A percentile compares a stretch with the other conserved stretches of the same genome.
Conservation (phyloP, 331 rosid species). For the Arachis monticola region DNA sequence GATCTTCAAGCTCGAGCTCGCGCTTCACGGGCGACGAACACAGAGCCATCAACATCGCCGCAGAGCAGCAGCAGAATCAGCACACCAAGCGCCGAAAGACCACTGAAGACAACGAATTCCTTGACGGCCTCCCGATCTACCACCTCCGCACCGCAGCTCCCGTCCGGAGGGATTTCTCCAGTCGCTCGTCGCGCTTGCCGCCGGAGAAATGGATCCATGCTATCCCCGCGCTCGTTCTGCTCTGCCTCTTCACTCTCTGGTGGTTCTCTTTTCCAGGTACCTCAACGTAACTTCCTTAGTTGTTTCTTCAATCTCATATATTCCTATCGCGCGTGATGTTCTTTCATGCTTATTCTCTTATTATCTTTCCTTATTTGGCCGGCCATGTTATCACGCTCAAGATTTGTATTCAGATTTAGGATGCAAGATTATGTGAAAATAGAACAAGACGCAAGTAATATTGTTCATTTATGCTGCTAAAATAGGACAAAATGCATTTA, state of each 20-base stretch:
- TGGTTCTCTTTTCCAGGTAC: conserved; percentile 70
- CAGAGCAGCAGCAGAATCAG: conserved; percentile 40
- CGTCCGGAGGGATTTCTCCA: conserved; percentile 35
- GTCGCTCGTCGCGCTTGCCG: conserved; percentile 25
- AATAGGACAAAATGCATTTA: background rate
- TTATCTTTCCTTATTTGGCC: background rate
- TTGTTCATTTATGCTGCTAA: background rate
- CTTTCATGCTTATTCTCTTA: background rate
- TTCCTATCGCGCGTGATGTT: background rate
- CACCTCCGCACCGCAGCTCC: conserved; percentile 10
- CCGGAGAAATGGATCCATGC: conserved; percentile 48
- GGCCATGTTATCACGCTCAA: background rate
- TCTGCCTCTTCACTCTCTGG: conserved; percentile 62
- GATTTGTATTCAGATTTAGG: conserved; percentile 19
- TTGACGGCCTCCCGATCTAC: conserved; percentile 44
- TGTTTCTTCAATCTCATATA: background rate
- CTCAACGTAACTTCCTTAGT: background rate
- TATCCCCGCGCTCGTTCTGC: conserved; percentile 48
- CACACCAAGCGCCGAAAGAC: conserved; percentile 40
- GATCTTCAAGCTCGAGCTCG: conserved; percentile 41
- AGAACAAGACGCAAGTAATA: background rate
- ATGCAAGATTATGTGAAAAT: conserved; percentile 11
- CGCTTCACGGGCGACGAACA: conserved; percentile 40
- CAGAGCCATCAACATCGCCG: conserved; percentile 36
- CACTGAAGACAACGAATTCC: conserved; percentile 36